Evolutionary conservation across 2,329 filamentous ascomycete genomes (phyloP).

Genomic region (Cladosporium sp.): DNA sequence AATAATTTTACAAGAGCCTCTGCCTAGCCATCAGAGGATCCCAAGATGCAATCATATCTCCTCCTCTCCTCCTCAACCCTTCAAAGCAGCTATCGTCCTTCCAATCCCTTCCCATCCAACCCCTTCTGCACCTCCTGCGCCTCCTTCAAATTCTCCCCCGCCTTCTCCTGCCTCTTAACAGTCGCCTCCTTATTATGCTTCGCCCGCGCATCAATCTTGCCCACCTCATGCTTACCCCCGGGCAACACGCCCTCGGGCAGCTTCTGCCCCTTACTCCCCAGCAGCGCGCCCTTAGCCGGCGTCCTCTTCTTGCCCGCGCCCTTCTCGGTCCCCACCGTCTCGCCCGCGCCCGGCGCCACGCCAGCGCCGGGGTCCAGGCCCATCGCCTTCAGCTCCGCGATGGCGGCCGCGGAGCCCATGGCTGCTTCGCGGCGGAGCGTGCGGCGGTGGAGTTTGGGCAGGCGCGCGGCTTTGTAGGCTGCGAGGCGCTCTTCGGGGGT

Average conservation of each 20-base stretch:
- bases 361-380: conserved; percentile 25
- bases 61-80: background rate
- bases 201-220: conserved; percentile 25
- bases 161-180: conserved; percentile 23
- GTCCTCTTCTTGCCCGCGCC: conserved; percentile 17
- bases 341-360: conserved; percentile 24
- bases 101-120: conserved; percentile 16
- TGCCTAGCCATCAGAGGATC: background rate
- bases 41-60: background rate
- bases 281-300: conserved; percentile 18
- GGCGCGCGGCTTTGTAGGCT: conserved; percentile 49
- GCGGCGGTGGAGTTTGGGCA: conserved; percentile 48
- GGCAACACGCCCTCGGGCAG: conserved; percentile 28
- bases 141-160: conserved; percentile 20
- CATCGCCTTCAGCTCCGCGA: conserved; percentile 21
- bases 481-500: conserved; percentile 56
- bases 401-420: conserved; percentile 24
- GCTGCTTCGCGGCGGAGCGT: conserved; percentile 25
- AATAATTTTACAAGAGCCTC: too few species aligned
- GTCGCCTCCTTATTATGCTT: conserved; percentile 25
- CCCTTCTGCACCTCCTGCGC: conserved; percentile 23
- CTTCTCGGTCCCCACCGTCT: conserved; percentile 21
- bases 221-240: conserved; percentile 26
- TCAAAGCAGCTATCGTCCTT: conserved; percentile 14
- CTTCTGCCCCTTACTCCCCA: conserved; percentile 29